Conservation (phyloP, 2,329 filamentous ascomycete genomes). For the Sclerotinia subarctica region DNA sequence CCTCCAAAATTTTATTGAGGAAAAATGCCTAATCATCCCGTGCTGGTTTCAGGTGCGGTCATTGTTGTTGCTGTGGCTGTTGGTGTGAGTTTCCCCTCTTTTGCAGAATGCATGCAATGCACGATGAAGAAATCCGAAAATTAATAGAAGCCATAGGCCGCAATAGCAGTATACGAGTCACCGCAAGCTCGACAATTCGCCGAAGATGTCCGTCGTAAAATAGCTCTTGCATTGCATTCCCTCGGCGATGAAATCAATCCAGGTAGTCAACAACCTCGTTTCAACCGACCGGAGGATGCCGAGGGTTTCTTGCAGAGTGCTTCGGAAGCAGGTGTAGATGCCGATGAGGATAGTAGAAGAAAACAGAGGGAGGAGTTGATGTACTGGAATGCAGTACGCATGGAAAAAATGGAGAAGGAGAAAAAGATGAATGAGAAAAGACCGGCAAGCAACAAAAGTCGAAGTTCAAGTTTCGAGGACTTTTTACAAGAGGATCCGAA, state of each 20-base stretch:
- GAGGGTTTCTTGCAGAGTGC: constrained; percentile 58
- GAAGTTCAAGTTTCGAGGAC: constrained; percentile 51
- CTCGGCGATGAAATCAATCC: constrained; percentile 55
- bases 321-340: constrained; percentile 52
- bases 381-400: constrained; percentile 60
- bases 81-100: constrained; percentile 32
- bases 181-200: constrained; percentile 61
- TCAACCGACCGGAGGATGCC: constrained; percentile 65
- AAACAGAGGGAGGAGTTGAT: constrained; percentile 62
- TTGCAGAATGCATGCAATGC: background rate
- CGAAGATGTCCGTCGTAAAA: constrained; percentile 58
- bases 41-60: constrained; percentile 37
- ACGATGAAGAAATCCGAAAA: background rate
- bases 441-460: constrained; percentile 33
- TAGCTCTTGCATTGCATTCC: constrained; percentile 57
- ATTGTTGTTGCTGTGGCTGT: constrained; percentile 37
- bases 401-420: constrained; percentile 48
- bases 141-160: constrained; percentile 31
- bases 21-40: constrained; percentile 38
- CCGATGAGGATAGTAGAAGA: constrained; percentile 59
- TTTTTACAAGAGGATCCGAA: constrained; percentile 51
- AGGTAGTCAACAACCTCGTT: constrained; percentile 47
- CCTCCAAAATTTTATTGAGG: constrained; percentile 14
- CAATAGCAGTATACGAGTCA: constrained; percentile 55
- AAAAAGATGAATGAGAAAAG: constrained; percentile 28